Evolutionary conservation across 2,329 filamentous ascomycete genomes (phyloP).

Genomic region (Blastomyces parvus): DNA sequence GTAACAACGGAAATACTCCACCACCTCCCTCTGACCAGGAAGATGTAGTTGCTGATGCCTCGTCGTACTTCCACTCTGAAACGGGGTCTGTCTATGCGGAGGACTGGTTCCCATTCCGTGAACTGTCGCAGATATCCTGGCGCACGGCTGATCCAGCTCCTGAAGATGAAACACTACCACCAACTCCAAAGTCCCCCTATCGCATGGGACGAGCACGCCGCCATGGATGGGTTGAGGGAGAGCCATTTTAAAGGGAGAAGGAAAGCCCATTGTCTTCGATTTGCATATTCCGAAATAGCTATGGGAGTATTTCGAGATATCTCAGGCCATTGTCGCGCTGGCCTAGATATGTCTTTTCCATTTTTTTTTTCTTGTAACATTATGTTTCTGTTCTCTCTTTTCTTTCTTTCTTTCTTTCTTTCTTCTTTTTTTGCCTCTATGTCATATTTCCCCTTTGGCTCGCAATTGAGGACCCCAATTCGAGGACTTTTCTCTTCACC

Average conservation of each 20-base stretch:
- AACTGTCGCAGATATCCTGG: background rate
- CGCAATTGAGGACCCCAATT: background rate
- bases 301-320: background rate
- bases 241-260: background rate
- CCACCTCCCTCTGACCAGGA: background rate
- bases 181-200: constrained; percentile 7
- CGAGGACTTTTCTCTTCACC: background rate
- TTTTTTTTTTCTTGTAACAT: background rate
- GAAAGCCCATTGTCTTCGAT: background rate
- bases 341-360: background rate
- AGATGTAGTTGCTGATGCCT: background rate
- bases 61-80: background rate
- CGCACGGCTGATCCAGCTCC: background rate
- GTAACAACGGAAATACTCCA: background rate
- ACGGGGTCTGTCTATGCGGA: background rate
- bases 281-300: background rate
- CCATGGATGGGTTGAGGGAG: constrained; percentile 5
- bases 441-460: background rate
- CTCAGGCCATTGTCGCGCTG: background rate
- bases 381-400: background rate
- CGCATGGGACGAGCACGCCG: background rate
- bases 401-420: background rate
- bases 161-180: background rate
- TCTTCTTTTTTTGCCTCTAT: background rate
- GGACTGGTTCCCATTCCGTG: background rate